Conservation (phyloP, 2,329 filamentous ascomycete genomes). For the Trichoderma polysporum region DNA sequence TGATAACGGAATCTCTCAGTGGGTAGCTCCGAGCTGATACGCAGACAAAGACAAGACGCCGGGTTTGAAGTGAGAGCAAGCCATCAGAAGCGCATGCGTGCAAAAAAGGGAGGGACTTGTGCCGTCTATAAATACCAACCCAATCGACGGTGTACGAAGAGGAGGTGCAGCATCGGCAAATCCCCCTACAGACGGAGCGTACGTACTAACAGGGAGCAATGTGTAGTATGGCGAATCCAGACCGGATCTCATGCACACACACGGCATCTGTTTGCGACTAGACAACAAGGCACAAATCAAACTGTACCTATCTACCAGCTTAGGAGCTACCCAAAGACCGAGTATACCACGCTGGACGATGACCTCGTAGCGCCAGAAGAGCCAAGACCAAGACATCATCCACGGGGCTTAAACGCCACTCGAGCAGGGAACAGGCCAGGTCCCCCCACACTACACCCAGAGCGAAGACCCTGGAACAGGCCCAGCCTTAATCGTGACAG, state of each 20-base stretch:
- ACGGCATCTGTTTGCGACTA: not conserved
- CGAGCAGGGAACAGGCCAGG: constrained; percentile 19
- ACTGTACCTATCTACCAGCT: not conserved
- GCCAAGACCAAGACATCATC: constrained; percentile 1
- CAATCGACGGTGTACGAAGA: not conserved
- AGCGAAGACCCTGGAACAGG: constrained; percentile 1
- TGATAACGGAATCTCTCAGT: constrained; percentile 7
- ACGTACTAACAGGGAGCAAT: not conserved
- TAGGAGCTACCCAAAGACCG: not conserved
- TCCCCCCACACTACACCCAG: constrained; percentile 11
- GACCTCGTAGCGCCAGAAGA: not conserved
- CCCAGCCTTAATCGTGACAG: constrained; percentile 1
- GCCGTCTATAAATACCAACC: not conserved
- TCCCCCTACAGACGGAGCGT: not conserved
- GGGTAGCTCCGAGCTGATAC: not conserved
- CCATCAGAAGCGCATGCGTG: not conserved
- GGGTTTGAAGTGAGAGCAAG: too few species aligned
- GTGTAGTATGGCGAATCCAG: not conserved
- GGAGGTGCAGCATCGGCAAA: not conserved
- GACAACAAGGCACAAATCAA: not conserved
- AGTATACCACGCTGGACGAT: too few species aligned
- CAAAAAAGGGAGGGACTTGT: not conserved
- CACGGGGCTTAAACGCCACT: constrained; percentile 2
- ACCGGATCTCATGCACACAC: not conserved
- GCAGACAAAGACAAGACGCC: not conserved